These are phyloP conservation scores for Ganoderma multipileum DNA, from an alignment of 1,284 basidiomycete species.

Conservation along the genomic window DNA sequence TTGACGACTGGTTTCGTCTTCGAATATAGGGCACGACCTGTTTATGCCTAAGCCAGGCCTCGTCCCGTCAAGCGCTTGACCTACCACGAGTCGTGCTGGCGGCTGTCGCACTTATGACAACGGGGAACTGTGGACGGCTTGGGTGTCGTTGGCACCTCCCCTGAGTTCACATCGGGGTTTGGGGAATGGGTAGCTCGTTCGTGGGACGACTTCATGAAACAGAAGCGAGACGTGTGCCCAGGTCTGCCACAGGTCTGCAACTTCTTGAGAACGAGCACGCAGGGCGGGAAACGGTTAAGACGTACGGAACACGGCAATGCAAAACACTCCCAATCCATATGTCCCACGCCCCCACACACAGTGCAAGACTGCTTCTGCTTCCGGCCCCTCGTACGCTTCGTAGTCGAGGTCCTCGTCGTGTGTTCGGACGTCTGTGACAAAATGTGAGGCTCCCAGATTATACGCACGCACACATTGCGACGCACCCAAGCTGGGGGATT, in stretches of 20 bases:
- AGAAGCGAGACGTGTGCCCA: not conserved
- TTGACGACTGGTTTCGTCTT: not conserved
- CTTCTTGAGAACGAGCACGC: not conserved
- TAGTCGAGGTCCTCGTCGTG: not conserved
- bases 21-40: slow-evolving; percentile 1
- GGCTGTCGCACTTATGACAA: not conserved
- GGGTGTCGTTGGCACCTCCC: too few relatives aligned
- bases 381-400: not conserved
- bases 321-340: slow-evolving; percentile 6
- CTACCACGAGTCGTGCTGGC: slow-evolving; percentile 1
- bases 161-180: too few relatives aligned
- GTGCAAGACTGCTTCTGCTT: not conserved
- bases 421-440: not conserved
- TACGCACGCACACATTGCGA: not conserved
- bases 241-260: not conserved
- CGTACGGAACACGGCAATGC: slow-evolving; percentile 6
- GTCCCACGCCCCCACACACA: slow-evolving; percentile 3
- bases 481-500: not conserved
- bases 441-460: not conserved
- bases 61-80: not conserved
- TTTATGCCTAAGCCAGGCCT: not conserved
- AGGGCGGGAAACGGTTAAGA: not conserved
- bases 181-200: too few relatives aligned
- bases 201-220: not conserved
- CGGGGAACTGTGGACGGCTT: not conserved